These are phyloP conservation scores for Yamadazyma kanchanaburiensis DNA, from an alignment of 1,139 yeast species.

Conservation along the genomic window DNA sequence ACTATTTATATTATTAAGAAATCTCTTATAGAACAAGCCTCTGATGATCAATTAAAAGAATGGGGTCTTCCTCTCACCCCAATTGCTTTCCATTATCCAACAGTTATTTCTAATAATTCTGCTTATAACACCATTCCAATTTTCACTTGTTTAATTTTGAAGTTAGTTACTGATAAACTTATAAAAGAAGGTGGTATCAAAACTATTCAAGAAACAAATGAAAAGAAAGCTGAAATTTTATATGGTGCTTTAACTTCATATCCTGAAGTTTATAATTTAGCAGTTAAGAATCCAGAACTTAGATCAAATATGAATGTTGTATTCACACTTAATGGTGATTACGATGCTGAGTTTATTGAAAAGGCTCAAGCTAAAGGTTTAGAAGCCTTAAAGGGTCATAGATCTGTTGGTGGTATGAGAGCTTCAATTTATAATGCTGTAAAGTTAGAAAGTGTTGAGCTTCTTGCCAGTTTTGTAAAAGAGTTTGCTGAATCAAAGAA, in stretches of 20 bases:
- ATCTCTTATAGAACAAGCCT: slow-evolving; percentile 62
- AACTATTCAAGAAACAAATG: slow-evolving; percentile 55
- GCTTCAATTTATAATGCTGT: slow-evolving; percentile 92
- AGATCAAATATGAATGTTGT: slow-evolving; percentile 94
- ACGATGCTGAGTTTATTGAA: slow-evolving; percentile 65
- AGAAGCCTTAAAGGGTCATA: slow-evolving; percentile 87
- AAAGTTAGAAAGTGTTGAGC: slow-evolving; percentile 56
- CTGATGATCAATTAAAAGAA: slow-evolving; percentile 56
- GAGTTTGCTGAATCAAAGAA: slow-evolving; percentile 50
- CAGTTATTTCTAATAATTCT: slow-evolving; percentile 83
- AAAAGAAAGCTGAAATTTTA: slow-evolving; percentile 55
- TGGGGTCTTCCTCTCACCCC: slow-evolving; percentile 76
- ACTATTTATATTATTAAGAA: slow-evolving; percentile 88
- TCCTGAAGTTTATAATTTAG: slow-evolving; percentile 61
- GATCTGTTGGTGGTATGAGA: slow-evolving; percentile 97
- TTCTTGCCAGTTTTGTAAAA: slow-evolving; percentile 55
- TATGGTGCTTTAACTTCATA: slow-evolving; percentile 65
- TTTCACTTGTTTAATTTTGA: slow-evolving; percentile 81
- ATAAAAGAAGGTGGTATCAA: slow-evolving; percentile 55
- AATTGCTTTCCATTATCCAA: slow-evolving; percentile 83
- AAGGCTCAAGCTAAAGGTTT: slow-evolving; percentile 49
- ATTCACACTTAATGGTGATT: slow-evolving; percentile 64
- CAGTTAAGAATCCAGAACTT: slow-evolving; percentile 53
- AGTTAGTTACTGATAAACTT: slow-evolving; percentile 68
- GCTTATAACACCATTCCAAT: slow-evolving; percentile 95